phyloP scores from a whole-genome alignment of 306 rosid genomes.

The Prunus campanulata region DNA sequence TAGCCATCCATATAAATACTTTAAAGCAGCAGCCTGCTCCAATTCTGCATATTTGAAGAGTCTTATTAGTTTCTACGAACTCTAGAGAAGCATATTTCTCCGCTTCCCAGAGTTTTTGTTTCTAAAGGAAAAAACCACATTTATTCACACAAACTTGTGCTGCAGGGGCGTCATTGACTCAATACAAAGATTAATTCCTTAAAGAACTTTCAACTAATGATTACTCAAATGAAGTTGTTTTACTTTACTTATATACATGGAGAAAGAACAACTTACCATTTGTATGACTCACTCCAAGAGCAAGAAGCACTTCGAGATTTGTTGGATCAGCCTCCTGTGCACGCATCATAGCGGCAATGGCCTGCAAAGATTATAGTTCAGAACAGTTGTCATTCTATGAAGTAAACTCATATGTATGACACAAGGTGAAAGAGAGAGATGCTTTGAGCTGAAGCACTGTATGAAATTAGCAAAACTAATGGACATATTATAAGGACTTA shows the following conservation, averaged over 20 bases:
- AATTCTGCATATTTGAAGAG: slow-evolving; percentile 59
- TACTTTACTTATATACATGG: not conserved
- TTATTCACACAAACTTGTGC: not conserved
- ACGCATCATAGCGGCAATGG: slow-evolving; percentile 98
- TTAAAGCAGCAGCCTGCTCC: slow-evolving; percentile 87
- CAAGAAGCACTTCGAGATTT: slow-evolving; percentile 97
- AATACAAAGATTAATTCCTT: not conserved
- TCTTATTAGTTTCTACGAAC: not conserved
- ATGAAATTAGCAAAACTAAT: not conserved
- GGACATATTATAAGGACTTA: not conserved
- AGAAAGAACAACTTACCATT: slow-evolving; percentile 66
- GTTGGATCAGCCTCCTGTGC: slow-evolving; percentile 95
- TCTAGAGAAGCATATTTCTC: slow-evolving; percentile 1
- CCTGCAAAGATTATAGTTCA: slow-evolving; percentile 46
- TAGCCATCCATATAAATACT: slow-evolving; percentile 86
- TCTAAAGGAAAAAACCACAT: not conserved
- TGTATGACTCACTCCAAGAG: slow-evolving; percentile 99
- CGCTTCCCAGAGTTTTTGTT: not conserved
- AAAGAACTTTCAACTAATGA: not conserved
- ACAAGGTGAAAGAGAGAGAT: not conserved
- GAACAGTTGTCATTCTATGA: slow-evolving; percentile 7
- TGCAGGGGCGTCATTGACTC: not conserved
- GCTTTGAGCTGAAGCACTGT: not conserved
- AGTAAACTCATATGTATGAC: slow-evolving; percentile 1
- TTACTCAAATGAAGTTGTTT: not conserved